A percentile compares a stretch with the other conserved stretches of the same genome.
Evolutionary conservation across 148 eudicot genomes (phyloP).

Genomic region (Chenopodium formosanum): DNA sequence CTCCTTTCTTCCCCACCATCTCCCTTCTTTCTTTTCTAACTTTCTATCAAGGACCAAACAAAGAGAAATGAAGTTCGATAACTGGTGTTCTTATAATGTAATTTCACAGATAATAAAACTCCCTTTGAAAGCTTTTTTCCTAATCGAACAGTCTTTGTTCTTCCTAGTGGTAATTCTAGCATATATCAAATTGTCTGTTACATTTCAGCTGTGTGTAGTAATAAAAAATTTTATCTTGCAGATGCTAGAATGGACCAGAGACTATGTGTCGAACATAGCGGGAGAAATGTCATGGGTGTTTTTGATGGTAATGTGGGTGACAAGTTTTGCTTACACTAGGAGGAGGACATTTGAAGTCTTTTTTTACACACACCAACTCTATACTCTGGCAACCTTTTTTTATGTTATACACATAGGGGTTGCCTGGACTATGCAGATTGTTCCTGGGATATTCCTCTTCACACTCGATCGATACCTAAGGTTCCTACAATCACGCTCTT

Average conservation of each 20-base stretch:
- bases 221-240: conserved; percentile 15
- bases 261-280: conserved; percentile 40
- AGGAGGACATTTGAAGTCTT: conserved; percentile 54
- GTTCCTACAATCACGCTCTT: conserved; percentile 48
- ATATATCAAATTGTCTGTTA: not conserved
- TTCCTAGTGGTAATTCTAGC: not conserved
- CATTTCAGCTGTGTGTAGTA: not conserved
- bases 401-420: conserved; percentile 50
- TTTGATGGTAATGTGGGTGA: conserved; percentile 45
- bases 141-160: not conserved
- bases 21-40: no score
- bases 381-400: conserved; percentile 48
- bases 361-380: conserved; percentile 63
- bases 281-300: conserved; percentile 44
- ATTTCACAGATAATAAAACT: no score
- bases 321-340: conserved; percentile 48
- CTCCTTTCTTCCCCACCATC: no score
- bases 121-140: no score
- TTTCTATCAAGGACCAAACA: no score
- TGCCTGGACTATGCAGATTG: conserved; percentile 44
- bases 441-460: conserved; percentile 61
- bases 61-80: no score
- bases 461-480: conserved; percentile 55
- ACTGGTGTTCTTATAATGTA: no score
- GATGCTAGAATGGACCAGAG: conserved; percentile 41